Evolutionary conservation across 768 basidiomycete species (phyloP).

Genomic region (Nidularia sp.): DNA sequence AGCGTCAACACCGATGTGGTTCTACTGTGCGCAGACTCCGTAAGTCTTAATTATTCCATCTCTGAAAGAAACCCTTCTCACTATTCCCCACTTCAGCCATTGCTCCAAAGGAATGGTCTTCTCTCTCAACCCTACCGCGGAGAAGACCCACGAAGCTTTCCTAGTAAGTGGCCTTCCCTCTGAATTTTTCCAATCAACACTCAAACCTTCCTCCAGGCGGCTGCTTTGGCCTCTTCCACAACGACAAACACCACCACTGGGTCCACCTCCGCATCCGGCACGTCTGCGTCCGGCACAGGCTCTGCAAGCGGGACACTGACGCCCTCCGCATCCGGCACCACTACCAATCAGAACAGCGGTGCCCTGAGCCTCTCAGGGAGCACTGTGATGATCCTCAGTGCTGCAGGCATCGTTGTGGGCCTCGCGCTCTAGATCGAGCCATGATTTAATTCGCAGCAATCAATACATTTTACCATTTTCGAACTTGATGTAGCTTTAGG

Average conservation of each 20-base stretch:
- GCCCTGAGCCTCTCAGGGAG: conserved; percentile 8
- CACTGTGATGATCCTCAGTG: conserved; percentile 10
- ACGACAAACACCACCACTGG: not conserved
- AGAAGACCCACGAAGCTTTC: conserved; percentile 38
- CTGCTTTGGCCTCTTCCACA: not conserved
- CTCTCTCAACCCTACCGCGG: conserved; percentile 45
- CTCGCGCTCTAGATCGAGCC: conserved; percentile 10
- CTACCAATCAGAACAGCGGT: conserved; percentile 3
- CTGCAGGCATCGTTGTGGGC: conserved; percentile 12
- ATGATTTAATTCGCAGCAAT: not conserved
- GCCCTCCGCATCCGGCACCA: conserved; percentile 4
- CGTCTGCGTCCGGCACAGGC: conserved; percentile 11
- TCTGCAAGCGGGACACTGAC: conserved; percentile 5
- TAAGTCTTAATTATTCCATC: conserved; percentile 7
- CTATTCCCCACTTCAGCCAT: conserved; percentile 24
- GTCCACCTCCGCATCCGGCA: conserved; percentile 13
- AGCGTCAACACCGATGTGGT: conserved; percentile 46
- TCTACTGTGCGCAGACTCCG: conserved; percentile 42
- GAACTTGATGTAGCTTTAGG: not conserved
- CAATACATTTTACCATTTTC: not conserved
- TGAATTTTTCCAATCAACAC: conserved; percentile 1
- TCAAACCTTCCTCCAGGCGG: not conserved
- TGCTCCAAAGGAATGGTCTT: conserved; percentile 52
- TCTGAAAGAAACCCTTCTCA: not conserved
- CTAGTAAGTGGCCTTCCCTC: conserved; percentile 10